A percentile compares a stretch with the other conserved stretches of the same genome.
phyloP scores from a whole-genome alignment of 352 stramenopile genomes.

The Globisporangium acanthophoron region DNA sequence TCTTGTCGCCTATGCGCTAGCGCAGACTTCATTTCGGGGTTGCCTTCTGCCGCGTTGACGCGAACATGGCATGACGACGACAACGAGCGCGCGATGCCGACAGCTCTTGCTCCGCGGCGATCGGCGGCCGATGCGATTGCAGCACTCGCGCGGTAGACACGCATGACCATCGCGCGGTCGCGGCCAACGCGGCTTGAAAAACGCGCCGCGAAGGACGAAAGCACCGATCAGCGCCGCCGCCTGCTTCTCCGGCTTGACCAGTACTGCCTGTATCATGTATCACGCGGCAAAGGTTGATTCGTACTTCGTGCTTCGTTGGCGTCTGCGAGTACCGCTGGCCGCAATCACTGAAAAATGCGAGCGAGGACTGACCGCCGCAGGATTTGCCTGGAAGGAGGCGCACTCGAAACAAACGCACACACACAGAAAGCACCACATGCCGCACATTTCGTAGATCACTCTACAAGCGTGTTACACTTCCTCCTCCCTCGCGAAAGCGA shows the following conservation, averaged over 20 bases:
- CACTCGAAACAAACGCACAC: too few species aligned
- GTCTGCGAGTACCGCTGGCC: neutral
- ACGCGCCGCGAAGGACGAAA: neutral
- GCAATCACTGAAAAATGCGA: neutral
- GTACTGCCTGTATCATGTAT: too few species aligned
- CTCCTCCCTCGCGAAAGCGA: neutral
- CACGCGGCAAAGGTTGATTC: neutral
- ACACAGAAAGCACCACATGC: neutral
- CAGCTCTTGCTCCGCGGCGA: neutral
- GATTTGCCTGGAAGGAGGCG: neutral
- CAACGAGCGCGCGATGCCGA: neutral
- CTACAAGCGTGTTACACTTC: neutral
- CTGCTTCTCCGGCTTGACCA: neutral
- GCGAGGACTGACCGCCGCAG: neutral
- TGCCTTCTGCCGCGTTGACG: neutral
- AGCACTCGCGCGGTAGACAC: neutral
- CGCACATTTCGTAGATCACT: neutral
- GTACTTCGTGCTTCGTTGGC: neutral
- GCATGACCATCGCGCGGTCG: neutral
- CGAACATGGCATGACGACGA: neutral
- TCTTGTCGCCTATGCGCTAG: too few species aligned
- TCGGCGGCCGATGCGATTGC: neutral
- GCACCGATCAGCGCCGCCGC: too few species aligned
- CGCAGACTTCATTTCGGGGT: neutral
- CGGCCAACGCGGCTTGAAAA: neutral